These are phyloP conservation scores for Podospora tetraspora DNA, from an alignment of 495 filamentous ascomycete genomes.

Conservation along the genomic window DNA sequence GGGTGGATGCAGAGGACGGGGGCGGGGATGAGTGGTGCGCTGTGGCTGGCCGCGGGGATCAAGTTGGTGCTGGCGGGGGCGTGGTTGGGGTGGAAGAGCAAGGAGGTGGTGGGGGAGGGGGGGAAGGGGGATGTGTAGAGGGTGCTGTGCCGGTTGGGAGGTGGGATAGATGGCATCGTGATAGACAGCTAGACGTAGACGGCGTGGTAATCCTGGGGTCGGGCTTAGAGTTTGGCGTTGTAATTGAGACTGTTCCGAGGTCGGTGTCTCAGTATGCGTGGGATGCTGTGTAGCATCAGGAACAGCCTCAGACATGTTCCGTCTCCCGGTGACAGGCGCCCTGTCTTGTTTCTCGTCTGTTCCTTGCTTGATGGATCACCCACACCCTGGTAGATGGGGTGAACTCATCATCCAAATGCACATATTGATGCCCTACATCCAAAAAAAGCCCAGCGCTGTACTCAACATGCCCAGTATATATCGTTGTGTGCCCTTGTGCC, in stretches of 20 bases:
- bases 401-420: background rate
- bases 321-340: no score
- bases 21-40: constrained; percentile 48
- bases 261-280: no score
- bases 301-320: no score
- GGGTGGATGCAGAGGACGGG: constrained; percentile 57
- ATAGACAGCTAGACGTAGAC: background rate
- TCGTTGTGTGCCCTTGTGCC: background rate
- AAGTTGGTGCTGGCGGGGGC: constrained; percentile 39
- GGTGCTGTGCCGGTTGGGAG: background rate
- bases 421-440: background rate
- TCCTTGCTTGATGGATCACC: no score
- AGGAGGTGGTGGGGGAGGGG: background rate
- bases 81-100: constrained; percentile 18
- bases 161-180: background rate
- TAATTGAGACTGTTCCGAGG: background rate
- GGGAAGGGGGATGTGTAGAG: constrained; percentile 6
- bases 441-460: background rate
- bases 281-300: no score
- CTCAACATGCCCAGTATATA: background rate
- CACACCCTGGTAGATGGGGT: no score
- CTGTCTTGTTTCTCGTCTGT: no score
- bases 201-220: background rate
- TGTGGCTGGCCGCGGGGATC: constrained; percentile 57
- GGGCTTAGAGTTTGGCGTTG: background rate